Percentiles rank a stretch among this genome's conserved stretches.
phyloP scores from a whole-genome alignment of 139 green algal genomes.

The Chlorella ohadii region DNA sequence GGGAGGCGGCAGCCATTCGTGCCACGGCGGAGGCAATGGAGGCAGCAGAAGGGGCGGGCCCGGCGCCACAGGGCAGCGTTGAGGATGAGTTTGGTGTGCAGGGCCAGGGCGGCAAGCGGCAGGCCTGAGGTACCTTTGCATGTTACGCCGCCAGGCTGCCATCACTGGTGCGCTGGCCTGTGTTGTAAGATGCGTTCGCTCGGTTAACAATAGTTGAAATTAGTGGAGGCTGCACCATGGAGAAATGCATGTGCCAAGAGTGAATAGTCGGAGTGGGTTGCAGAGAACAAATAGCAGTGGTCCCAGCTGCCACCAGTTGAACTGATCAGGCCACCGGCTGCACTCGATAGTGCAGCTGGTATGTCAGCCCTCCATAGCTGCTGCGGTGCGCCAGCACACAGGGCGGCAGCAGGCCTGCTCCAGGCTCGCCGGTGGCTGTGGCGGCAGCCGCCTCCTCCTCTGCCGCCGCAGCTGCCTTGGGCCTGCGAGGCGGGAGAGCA shows the following conservation, averaged over 20 bases:
- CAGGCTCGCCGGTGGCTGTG: not conserved
- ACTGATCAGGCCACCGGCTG: conserved; percentile 4
- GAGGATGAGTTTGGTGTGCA: no score
- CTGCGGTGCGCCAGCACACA: conserved; percentile 5
- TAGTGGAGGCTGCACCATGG: no score
- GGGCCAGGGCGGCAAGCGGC: no score
- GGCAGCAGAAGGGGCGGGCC: not conserved
- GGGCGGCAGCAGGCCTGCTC: conserved; percentile 1
- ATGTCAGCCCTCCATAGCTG: not conserved
- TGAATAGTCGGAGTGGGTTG: no score
- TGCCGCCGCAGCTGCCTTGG: not conserved
- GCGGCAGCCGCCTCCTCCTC: not conserved
- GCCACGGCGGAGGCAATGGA: not conserved
- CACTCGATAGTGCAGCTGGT: conserved; percentile 36
- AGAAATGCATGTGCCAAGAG: no score
- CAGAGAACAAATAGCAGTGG: not conserved
- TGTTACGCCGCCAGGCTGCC: no score
- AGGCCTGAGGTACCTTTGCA: no score
- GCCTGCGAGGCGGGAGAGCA: not conserved
- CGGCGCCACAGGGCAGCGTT: not conserved
- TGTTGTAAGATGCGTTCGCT: no score
- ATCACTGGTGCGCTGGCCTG: no score
- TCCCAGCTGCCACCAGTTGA: no score
- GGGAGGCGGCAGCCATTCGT: not conserved
- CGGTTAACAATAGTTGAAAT: no score